These are phyloP conservation scores for Skeletonema potamos DNA, from an alignment of 108 stramenopile species.

Conservation along the genomic window DNA sequence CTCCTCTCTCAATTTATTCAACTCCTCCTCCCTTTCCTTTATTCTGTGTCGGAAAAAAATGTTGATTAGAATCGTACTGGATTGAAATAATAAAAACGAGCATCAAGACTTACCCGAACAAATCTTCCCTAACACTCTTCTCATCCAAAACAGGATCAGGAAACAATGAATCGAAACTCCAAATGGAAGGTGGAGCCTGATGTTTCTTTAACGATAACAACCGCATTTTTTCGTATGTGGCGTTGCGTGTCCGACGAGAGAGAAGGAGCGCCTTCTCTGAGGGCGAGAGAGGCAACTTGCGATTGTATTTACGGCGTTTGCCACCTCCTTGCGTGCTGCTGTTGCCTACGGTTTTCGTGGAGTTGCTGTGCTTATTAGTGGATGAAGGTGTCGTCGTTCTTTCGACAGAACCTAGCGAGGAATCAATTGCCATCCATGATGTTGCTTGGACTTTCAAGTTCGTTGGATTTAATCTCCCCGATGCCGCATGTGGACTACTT, in stretches of 20 bases:
- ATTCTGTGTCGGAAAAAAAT: not conserved
- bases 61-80: not conserved
- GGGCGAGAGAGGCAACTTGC: slow-evolving; percentile 41
- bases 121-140: slow-evolving; percentile 63
- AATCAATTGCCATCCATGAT: not conserved
- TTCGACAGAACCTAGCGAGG: not conserved
- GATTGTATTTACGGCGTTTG: slow-evolving; percentile 25
- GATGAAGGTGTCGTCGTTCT: not conserved
- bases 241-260: slow-evolving; percentile 50
- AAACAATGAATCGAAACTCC: slow-evolving; percentile 84
- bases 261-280: slow-evolving; percentile 33
- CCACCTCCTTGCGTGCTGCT: not conserved
- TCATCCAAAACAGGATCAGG: slow-evolving; percentile 77
- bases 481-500: not conserved
- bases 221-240: slow-evolving; percentile 64
- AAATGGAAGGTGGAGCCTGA: slow-evolving; percentile 61
- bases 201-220: slow-evolving; percentile 18
- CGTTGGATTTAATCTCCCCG: not conserved
- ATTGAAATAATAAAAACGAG: not conserved
- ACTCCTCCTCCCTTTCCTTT: slow-evolving; percentile 28
- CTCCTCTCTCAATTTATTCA: not conserved
- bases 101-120: slow-evolving; percentile 40
- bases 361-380: not conserved
- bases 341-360: not conserved
- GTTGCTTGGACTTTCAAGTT: not conserved